Conservation (phyloP, 140 eudicot species). For the Cichorium intybus region DNA sequence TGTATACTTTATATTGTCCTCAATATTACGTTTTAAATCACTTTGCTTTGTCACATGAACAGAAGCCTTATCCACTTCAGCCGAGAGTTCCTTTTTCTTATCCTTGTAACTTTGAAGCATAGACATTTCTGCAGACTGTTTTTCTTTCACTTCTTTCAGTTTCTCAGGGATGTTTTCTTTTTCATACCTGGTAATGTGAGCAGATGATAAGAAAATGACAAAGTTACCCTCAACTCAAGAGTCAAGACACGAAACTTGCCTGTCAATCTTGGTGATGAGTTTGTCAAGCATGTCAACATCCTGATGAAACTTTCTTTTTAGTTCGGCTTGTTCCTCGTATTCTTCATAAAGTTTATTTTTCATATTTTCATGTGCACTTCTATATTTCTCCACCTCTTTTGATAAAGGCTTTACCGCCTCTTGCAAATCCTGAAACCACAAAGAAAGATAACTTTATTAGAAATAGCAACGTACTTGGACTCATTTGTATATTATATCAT, state of each 20-base stretch:
- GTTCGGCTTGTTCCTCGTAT: constrained; percentile 44
- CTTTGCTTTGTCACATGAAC: constrained; percentile 40
- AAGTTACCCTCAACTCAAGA: constrained; percentile 8
- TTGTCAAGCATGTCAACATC: constrained; percentile 50
- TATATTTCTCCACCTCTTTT: constrained; percentile 54
- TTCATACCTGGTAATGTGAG: constrained; percentile 50
- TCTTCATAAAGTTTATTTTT: constrained; percentile 41
- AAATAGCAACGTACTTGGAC: too few species aligned
- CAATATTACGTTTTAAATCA: constrained; percentile 56
- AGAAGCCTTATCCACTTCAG: constrained; percentile 41
- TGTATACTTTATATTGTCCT: constrained; percentile 63
- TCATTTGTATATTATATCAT: too few species aligned
- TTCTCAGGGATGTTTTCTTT: constrained; percentile 36
- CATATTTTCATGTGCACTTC: constrained; percentile 34
- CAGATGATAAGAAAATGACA: background rate
- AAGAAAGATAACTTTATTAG: constrained; percentile 2
- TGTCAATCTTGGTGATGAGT: constrained; percentile 39
- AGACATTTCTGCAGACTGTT: constrained; percentile 28
- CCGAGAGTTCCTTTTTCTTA: constrained; percentile 44
- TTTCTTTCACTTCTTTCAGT: constrained; percentile 47
- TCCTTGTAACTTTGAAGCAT: constrained; percentile 40
- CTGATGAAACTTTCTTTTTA: constrained; percentile 34
- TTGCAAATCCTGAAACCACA: constrained; percentile 51
- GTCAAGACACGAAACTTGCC: constrained; percentile 48
- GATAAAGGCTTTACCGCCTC: constrained; percentile 58